Base-by-base conservation (phyloP, 495 filamentous ascomycete species). In the Bryoglossum gracile region DNA sequence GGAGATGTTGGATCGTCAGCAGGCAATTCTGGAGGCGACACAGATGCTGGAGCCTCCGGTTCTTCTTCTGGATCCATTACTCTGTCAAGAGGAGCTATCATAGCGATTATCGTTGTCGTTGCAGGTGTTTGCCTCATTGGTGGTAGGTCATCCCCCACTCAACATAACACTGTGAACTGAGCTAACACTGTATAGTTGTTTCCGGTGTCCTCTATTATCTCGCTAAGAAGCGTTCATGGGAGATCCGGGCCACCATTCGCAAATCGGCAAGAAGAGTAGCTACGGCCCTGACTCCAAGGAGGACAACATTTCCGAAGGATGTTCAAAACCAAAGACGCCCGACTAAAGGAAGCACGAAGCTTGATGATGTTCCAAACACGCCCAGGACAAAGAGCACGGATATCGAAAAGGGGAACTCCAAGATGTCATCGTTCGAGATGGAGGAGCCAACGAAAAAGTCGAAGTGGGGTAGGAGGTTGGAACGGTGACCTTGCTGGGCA, bases 41-140 rank as follows among this genome's bases (percentile, higher is more conserved):
- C 55, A 42, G 56, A 62, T 44, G 81, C 74, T 13, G 81, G 80
- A 22, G 80, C 79, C 11, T 63, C 70, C 22, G 81, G 80, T 16
- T 50, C 55, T 17, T 67, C 67, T 38, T 64, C 65, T n/a, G 70
- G 73, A 11, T 68, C 67, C 13, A 65, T 77, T 53, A 62, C 62
- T 21, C 56, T 85, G 25, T 81, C 78, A 6, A 71, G 67, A 36
- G 79, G 79, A 10, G 80, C 68, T 1, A 63, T 85, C 46, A 69
- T 77, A 34, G 80, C 78, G 14, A 80, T 85, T 50, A 76, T 82
- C 43, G 69, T 80, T 1, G 74, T 82, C 2, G 78, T 80, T 17
- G 70, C 73, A 2, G 50, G 75, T 18, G 75, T 84, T 8, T 76
- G 65, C 17, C 52, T 82, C 8, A 57, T 75, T 46, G 81, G 80